Percentiles rank a stretch among this genome's conserved stretches.
Conservation (phyloP, 2,329 filamentous ascomycete species). For the Bipolaris zeicola region DNA sequence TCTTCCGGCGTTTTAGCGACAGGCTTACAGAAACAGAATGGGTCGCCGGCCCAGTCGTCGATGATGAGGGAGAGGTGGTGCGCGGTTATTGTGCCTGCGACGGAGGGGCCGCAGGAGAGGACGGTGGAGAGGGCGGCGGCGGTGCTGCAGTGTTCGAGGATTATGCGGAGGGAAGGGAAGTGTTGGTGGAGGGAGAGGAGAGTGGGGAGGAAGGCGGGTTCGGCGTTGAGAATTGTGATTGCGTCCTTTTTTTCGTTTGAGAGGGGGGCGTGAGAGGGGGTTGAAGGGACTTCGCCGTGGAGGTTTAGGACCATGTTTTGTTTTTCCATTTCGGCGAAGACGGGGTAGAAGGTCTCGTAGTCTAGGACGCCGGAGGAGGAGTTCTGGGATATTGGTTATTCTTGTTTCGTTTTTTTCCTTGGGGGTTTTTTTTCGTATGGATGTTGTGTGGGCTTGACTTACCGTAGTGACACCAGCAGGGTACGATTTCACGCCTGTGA, state of each 20-base stretch:
- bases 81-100: conserved; percentile 81
- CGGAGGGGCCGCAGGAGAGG: conserved; percentile 73
- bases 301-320: conserved; percentile 85
- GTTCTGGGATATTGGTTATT: conserved; percentile 47
- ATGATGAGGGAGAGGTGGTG: conserved; percentile 84
- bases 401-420: not conserved
- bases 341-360: conserved; percentile 73
- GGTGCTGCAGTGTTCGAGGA: conserved; percentile 86
- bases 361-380: conserved; percentile 70
- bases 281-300: conserved; percentile 82
- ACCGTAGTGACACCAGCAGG: conserved; percentile 53
- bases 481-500: conserved; percentile 76
- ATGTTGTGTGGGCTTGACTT: conserved; percentile 5
- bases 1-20: conserved; percentile 69
- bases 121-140: conserved; percentile 81
- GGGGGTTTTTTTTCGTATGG: not conserved
- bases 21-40: conserved; percentile 82
- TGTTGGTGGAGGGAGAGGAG: conserved; percentile 69
- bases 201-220: conserved; percentile 80
- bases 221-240: conserved; percentile 65
- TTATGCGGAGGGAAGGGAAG: conserved; percentile 72
- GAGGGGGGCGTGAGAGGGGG: conserved; percentile 34
- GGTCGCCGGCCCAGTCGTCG: conserved; percentile 71
- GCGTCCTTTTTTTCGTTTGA: conserved; percentile 1
- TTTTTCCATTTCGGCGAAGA: conserved; percentile 88